Evolutionary conservation across 257 asterid species (phyloP), one percentile per base, ranked within the genome.

Genomic region (Verbascum thapsus): DNA sequence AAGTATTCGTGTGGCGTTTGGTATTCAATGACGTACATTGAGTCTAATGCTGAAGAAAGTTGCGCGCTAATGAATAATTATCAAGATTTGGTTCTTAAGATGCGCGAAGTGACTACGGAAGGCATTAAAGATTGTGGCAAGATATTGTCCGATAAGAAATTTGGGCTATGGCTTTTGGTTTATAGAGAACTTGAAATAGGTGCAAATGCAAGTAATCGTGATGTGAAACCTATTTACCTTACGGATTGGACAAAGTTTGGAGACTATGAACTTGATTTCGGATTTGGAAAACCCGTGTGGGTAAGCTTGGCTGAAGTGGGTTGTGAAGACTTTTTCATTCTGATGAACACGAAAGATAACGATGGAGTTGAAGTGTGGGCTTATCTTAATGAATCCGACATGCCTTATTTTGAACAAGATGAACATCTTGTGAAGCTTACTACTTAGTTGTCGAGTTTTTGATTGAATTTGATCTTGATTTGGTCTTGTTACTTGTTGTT

Each of bases 351-450:
- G 11, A 64, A 30, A 19, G 74, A 76, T 4, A 68, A 72, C 17
- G 44, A 72, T 60, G 82, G 82, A 22, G 64, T 72, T 13, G 81
- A 76, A 32, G 76, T 76, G 7, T 77, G 82, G 82, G 64, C 69
- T 13, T 61, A 42, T 61, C 61, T 77, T 74, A 63, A 73, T 2
- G 69, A 72, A 48, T 54, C 67, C 1, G 74, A 71, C 53, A 56
- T 71, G 75, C 34, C 30, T 2, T 55, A 10, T 55, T 63, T 70
- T 16, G 17, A 42, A 11, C 22, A 53, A 16, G 74, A 70, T 30
- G 18, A 68, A 10, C 38, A 49, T 11, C 18, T 68, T 19, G 17
- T 10, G 1, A 48, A n/a, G 51, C 50, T 44, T 19, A n/a, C n/a
- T n/a, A 32, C n/a, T 32, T 5, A 8, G 3, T 12, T 20, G 2